Evolutionary conservation across 495 filamentous ascomycete species (phyloP).

Genomic region (Halenospora varia): DNA sequence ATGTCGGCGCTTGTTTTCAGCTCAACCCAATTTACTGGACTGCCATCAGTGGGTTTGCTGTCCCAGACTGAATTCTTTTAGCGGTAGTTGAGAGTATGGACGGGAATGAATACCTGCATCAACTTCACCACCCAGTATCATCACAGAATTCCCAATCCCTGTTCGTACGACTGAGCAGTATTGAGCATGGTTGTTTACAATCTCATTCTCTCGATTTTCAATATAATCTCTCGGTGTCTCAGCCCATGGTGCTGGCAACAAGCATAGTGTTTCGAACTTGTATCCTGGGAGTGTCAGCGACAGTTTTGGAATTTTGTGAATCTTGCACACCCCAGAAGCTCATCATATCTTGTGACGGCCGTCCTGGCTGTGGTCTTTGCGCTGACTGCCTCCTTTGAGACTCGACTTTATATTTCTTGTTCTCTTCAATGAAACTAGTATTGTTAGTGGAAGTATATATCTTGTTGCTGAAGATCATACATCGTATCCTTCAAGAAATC

Average conservation of each 20-base stretch:
- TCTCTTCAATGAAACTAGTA: slow-evolving; percentile 87
- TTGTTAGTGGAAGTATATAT: slow-evolving; percentile 9
- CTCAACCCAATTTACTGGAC: slow-evolving; percentile 86
- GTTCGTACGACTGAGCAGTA: slow-evolving; percentile 93
- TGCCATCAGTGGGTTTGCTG: slow-evolving; percentile 57
- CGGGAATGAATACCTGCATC: slow-evolving; percentile 64
- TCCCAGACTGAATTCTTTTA: slow-evolving; percentile 63
- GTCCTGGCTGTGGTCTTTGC: slow-evolving; percentile 49
- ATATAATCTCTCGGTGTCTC: slow-evolving; percentile 68
- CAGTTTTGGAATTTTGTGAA: slow-evolving; percentile 7
- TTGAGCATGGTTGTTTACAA: slow-evolving; percentile 84
- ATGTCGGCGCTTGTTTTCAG: slow-evolving; percentile 85
- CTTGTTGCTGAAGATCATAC: slow-evolving; percentile 38
- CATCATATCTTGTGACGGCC: slow-evolving; percentile 61
- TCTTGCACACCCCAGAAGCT: slow-evolving; percentile 52
- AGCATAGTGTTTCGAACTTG: slow-evolving; percentile 88
- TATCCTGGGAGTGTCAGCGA: slow-evolving; percentile 56
- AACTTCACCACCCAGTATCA: slow-evolving; percentile 92
- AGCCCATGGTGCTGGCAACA: slow-evolving; percentile 69
- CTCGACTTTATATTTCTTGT: slow-evolving; percentile 62
- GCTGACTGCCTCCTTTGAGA: slow-evolving; percentile 39
- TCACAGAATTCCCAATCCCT: slow-evolving; percentile 64
- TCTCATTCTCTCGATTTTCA: slow-evolving; percentile 61
- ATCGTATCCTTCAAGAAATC: slow-evolving; percentile 61
- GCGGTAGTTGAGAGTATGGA: slow-evolving; percentile 26